Conservation (phyloP, 163 green algal genomes). For the Chloromonas sp. region DNA sequence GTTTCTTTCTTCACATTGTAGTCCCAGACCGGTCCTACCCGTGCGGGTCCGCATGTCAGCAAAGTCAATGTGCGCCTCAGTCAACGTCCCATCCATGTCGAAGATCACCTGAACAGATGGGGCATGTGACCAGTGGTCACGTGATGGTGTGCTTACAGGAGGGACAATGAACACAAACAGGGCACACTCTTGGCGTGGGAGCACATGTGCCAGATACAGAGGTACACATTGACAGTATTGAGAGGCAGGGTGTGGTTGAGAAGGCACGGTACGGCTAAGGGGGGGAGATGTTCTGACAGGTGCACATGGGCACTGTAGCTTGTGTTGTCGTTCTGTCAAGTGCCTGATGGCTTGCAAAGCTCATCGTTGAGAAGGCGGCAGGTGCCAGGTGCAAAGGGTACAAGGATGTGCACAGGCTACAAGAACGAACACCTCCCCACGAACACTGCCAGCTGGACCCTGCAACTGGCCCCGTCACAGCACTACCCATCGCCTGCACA, state of each 20-base stretch:
- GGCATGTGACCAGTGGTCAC: neutral
- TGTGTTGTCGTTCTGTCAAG: no score
- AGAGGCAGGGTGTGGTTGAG: no score
- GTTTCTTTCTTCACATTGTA: no score
- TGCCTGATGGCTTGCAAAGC: no score
- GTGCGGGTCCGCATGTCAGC: conserved; percentile 53
- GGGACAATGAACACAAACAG: neutral
- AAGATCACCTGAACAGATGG: neutral
- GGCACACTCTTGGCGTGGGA: neutral
- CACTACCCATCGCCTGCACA: no score
- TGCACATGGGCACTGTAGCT: no score
- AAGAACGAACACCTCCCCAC: neutral
- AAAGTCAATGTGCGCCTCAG: conserved; percentile 63
- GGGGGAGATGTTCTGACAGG: no score
- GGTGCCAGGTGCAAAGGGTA: no score
- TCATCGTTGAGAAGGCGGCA: no score
- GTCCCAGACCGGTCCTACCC: conserved; percentile 13
- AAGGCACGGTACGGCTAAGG: no score
- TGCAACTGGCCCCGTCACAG: no score
- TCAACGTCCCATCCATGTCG: conserved; percentile 67
- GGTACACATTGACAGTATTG: neutral
- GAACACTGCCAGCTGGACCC: neutral
- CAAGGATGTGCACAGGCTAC: no score
- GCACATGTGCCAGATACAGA: neutral
- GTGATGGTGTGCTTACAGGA: neutral